phyloP scores from a whole-genome alignment of 2,329 filamentous ascomycete genomes.

The Thielaviopsis euricoi region DNA sequence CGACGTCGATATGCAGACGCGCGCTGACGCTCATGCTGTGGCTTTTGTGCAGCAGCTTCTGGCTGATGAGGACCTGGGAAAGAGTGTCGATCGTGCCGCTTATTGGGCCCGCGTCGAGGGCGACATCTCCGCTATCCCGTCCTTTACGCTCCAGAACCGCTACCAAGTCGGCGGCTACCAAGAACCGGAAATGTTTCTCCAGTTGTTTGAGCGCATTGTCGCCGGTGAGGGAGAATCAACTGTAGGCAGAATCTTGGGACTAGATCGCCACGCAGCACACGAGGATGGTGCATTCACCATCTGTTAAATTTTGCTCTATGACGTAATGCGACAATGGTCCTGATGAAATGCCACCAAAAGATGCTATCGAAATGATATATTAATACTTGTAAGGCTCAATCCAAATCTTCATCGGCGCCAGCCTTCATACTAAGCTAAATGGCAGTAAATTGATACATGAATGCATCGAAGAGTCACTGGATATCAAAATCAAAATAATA shows the following conservation, averaged over 20 bases:
- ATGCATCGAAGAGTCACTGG: too few relatives aligned
- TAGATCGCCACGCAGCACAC: neutral
- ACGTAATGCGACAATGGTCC: neutral
- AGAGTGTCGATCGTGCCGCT: conserved; percentile 19
- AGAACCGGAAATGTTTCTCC: conserved; percentile 45
- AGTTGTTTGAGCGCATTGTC: conserved; percentile 44
- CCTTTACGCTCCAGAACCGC: conserved; percentile 52
- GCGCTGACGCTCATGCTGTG: conserved; percentile 1
- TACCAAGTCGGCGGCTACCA: conserved; percentile 59
- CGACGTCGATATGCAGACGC: neutral
- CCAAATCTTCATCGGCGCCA: too few relatives aligned
- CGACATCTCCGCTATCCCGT: conserved; percentile 50
- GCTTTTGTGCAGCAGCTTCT: conserved; percentile 18
- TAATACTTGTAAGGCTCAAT: neutral
- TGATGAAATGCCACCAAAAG: neutral
- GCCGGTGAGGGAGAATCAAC: conserved; percentile 6
- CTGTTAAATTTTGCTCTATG: neutral
- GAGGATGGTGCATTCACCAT: neutral
- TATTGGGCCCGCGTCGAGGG: conserved; percentile 16
- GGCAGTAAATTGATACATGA: neutral
- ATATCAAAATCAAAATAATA: too few relatives aligned
- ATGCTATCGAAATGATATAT: neutral
- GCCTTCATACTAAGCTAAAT: neutral
- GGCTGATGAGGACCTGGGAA: conserved; percentile 16
- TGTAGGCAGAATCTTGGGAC: neutral